Evolutionary conservation across 1,284 basidiomycete genomes (phyloP).

Genomic region (Trichosporon coremiiforme): DNA sequence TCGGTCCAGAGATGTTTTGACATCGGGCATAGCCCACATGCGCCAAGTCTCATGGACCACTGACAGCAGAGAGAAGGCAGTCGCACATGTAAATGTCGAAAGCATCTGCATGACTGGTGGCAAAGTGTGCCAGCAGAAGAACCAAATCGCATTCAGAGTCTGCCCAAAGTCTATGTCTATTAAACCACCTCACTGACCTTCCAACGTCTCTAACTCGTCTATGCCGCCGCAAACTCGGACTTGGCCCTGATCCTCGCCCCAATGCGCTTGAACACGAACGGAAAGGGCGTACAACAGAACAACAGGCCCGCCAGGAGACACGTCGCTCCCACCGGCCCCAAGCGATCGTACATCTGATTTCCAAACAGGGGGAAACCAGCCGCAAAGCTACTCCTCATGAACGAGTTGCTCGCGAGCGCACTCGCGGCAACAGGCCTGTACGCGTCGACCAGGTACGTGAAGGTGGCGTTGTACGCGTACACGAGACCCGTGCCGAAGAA

Average conservation of each 20-base stretch:
- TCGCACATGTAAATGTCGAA: background rate
- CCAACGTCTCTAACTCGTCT: background rate
- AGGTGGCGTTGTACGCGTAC: conserved; percentile 68
- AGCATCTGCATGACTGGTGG: too few species aligned
- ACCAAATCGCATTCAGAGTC: background rate
- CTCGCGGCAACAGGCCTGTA: conserved; percentile 76
- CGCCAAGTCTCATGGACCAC: too few species aligned
- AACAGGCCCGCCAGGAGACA: conserved; percentile 73
- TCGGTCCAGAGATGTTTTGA: too few species aligned
- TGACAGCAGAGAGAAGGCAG: too few species aligned
- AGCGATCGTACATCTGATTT: conserved; percentile 52
- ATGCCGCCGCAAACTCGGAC: conserved; percentile 19
- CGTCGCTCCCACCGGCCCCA: conserved; percentile 74
- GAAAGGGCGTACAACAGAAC: conserved; percentile 69
- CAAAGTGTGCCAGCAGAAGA: background rate
- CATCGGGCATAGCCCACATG: too few species aligned
- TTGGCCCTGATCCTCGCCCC: conserved; percentile 45
- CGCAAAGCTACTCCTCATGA: conserved; percentile 67
- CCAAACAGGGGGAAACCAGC: conserved; percentile 68
- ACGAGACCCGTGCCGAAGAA: conserved; percentile 58
- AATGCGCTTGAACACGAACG: conserved; percentile 58
- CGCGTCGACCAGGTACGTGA: conserved; percentile 63
- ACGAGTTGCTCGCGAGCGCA: conserved; percentile 73
- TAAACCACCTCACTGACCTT: background rate
- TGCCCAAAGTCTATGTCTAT: background rate